These are phyloP conservation scores for Wickerhamiella sorbophila DNA, from an alignment of 805 yeast genomes.

Conservation along the genomic window DNA sequence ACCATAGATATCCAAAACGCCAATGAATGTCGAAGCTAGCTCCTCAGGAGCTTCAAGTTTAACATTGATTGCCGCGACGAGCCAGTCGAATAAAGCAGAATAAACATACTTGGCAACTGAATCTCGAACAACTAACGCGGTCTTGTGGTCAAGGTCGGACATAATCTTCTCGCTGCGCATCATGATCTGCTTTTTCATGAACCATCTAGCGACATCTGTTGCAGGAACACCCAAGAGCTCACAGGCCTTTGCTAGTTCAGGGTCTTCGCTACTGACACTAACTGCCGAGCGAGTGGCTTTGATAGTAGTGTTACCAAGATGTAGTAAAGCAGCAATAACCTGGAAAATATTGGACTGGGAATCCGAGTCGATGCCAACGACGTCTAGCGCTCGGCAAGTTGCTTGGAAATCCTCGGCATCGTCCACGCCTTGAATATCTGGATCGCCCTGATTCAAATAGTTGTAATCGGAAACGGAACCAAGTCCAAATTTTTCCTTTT, in stretches of 20 bases:
- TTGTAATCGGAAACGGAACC: slow-evolving; percentile 50
- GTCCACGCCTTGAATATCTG: slow-evolving; percentile 58
- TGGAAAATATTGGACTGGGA: slow-evolving; percentile 58
- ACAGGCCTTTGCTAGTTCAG: slow-evolving; percentile 68
- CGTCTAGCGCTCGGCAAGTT: slow-evolving; percentile 59
- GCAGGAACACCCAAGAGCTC: slow-evolving; percentile 73
- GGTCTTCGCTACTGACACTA: slow-evolving; percentile 69
- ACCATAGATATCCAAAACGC: slow-evolving; percentile 94
- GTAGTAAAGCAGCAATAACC: slow-evolving; percentile 75
- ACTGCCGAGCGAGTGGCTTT: slow-evolving; percentile 78
- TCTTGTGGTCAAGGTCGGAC: slow-evolving; percentile 65
- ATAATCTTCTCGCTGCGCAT: slow-evolving; percentile 89
- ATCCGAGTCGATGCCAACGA: slow-evolving; percentile 56
- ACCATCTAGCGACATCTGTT: slow-evolving; percentile 68
- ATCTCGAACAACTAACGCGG: slow-evolving; percentile 84
- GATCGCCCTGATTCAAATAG: slow-evolving; percentile 73
- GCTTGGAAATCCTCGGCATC: slow-evolving; percentile 64
- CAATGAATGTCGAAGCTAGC: slow-evolving; percentile 76
- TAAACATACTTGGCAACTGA: slow-evolving; percentile 94
- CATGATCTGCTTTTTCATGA: slow-evolving; percentile 75
- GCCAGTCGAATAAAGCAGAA: slow-evolving; percentile 89
- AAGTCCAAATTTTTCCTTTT: slow-evolving; percentile 45
- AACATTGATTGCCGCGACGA: slow-evolving; percentile 66
- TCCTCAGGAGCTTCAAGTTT: slow-evolving; percentile 34
- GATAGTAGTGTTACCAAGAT: slow-evolving; percentile 83